These are phyloP conservation scores for Trametopsis cervina DNA, from an alignment of 768 basidiomycete species.

Conservation along the genomic window DNA sequence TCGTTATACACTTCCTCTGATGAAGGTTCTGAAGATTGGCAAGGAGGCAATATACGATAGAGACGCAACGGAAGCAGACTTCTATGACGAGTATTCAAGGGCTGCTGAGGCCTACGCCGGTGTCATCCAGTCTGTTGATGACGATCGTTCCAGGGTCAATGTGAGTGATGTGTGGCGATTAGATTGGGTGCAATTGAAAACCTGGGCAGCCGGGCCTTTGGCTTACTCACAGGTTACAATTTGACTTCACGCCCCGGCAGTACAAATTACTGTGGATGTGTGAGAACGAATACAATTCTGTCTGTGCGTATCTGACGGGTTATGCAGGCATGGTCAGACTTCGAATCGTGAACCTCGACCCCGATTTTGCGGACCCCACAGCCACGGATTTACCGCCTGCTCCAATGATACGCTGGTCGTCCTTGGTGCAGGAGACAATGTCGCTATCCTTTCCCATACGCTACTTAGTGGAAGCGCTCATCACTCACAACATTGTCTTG, in stretches of 20 bases:
- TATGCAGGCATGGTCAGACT: conserved; percentile 9
- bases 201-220: conserved; percentile 4
- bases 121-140: background rate
- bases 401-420: background rate
- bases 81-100: background rate
- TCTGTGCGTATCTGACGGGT: background rate
- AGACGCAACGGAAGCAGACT: conserved; percentile 8
- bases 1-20: background rate
- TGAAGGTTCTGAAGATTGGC: background rate
- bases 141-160: background rate
- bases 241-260: conserved; percentile 4
- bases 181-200: background rate
- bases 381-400: background rate
- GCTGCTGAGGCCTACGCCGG: conserved; percentile 2
- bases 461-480: conserved; percentile 7
- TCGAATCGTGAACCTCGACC: conserved; percentile 1
- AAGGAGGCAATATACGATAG: conserved; percentile 2
- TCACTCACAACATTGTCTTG: background rate
- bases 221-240: conserved; percentile 1
- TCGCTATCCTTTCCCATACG: background rate
- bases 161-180: no score
- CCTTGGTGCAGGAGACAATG: background rate
- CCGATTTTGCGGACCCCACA: conserved; percentile 1
- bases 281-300: background rate
- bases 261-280: conserved; percentile 14